A percentile compares a stretch with the other conserved stretches of the same genome.
These are phyloP conservation scores for Lithospermum erythrorhizon DNA, from an alignment of 257 asterid genomes.

Conservation along the genomic window DNA sequence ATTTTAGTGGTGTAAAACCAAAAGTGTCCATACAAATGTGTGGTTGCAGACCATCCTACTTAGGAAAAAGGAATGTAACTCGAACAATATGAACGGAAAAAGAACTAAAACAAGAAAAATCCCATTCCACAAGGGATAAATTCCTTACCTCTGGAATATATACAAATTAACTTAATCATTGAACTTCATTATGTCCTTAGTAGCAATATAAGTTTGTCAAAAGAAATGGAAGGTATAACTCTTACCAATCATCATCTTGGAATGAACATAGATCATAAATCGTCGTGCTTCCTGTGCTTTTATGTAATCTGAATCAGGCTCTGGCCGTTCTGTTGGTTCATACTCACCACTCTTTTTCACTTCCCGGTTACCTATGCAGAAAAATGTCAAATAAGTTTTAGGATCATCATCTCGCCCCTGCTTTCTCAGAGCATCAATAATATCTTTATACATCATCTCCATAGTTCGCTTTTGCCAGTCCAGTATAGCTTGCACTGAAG, in stretches of 20 bases:
- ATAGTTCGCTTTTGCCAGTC: constrained; percentile 81
- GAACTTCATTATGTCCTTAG: neutral
- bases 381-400: constrained; percentile 65
- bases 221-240: neutral
- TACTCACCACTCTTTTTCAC: constrained; percentile 62
- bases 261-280: constrained; percentile 81
- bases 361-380: constrained; percentile 77
- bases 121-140: too few species aligned
- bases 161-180: too few species aligned
- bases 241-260: constrained; percentile 88
- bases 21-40: neutral
- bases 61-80: too few species aligned
- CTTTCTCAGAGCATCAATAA: constrained; percentile 45
- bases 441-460: constrained; percentile 78
- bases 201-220: neutral
- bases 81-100: too few species aligned
- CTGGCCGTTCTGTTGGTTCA: constrained; percentile 62
- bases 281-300: constrained; percentile 81
- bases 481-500: constrained; percentile 76
- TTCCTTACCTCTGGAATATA: too few species aligned
- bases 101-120: too few species aligned
- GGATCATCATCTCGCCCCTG: constrained; percentile 67
- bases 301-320: constrained; percentile 50
- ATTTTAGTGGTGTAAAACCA: neutral
- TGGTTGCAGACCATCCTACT: too few species aligned